Evolutionary conservation across 1,284 basidiomycete genomes (phyloP), one percentile per base, ranked within the genome.

Genomic region (Fomes fomentarius): DNA sequence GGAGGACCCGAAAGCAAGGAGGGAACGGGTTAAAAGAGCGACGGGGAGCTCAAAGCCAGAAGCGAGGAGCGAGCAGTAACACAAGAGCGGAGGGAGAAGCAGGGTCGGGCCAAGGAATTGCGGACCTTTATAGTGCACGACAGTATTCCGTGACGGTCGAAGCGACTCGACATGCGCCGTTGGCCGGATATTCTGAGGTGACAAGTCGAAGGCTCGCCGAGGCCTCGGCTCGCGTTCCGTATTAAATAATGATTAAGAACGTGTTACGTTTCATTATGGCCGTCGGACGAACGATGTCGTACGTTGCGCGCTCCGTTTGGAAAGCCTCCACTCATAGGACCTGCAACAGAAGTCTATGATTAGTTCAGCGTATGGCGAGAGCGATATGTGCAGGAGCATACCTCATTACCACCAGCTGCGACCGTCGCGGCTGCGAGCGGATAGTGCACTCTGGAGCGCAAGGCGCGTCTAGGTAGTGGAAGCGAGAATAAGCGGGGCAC

Each of bases 11-110:
- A 49, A 38, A 52, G 47, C 30, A 57, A 55, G 21, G 59, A 57
- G 53, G 33, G 56, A 53, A 25, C 35, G 43, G 37, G 46, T 14
- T 26, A 52, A 59, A 60, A 19, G 58, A 60, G 50, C 40, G 58
- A 50, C 52, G 46, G 41, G 35, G 14, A 51, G 55, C 55, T 31
- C 53, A 50, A 55, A 35, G 58, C 55, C 58, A 42, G 31, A 35
- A 47, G 14, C 30, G 42, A 30, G 21, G 22, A 30, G 37, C 8
- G 25, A 24, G 34, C 12, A 48, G 33, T 43, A 46, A 35, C 21
- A 21, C 37, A 42, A 42, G 39, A 28, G 33, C 37, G 35, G 28
- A 43, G 54, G 44, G 37, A 37, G 50, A 57, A 55, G 50, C 52
- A 47, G 50, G 51, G 42, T 25, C 8, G 24, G 14, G 21, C 24